Evolutionary conservation across 2,329 filamentous ascomycete species (phyloP), one percentile per base, ranked within the genome.

Genomic region (Byssochlamys sp.): DNA sequence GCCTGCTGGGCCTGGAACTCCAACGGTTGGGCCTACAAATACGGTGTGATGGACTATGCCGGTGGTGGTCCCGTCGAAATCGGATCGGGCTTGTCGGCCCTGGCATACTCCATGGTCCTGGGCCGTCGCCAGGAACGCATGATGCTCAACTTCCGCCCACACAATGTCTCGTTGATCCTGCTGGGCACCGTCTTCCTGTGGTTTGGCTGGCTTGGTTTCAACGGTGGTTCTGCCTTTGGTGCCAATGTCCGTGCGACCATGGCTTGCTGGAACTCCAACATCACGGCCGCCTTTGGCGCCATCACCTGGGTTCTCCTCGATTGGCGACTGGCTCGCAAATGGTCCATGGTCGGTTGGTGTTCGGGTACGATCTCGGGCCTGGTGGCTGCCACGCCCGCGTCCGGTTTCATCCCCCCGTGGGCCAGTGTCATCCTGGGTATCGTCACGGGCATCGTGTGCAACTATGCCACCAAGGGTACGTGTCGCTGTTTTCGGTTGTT

Each of bases 161-260:
- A 99, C 81, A 99, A 99, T 79, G 94, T 97, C 64, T 96, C 91
- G 4, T 84, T 97, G 69, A 96, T 99, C 76, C 91, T 94, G 0
- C 87, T 97, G 66, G 94, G 94, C 62, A 97, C 94, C 2, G 84
- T 96, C 63, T 84, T 99, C 67, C 90, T 99, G 57, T 97, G 91
- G 91, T 97, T 97, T 69, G 94, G 94, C 69, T 99, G 94, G 94
- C 81, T 99, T 63, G 94, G 91, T 57, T 99, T 99, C 84, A 99
- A 99, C 81, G 94, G 92, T 67, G 94, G 94, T 62, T 96, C 91
- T 26, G 80, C 92, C 45, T 96, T 96, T 66, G 91, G 92, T 65
- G 90, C 91, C 64, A 96, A 96, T 79, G 82, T 97, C 56, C 89
- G 94, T 64, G 94, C 94, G 57, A 87, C 88, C 63, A 95, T 96